These are phyloP conservation scores for Basidiobolus heterosporus DNA, from an alignment of 371 early-diverging fungal species.

Conservation along the genomic window DNA sequence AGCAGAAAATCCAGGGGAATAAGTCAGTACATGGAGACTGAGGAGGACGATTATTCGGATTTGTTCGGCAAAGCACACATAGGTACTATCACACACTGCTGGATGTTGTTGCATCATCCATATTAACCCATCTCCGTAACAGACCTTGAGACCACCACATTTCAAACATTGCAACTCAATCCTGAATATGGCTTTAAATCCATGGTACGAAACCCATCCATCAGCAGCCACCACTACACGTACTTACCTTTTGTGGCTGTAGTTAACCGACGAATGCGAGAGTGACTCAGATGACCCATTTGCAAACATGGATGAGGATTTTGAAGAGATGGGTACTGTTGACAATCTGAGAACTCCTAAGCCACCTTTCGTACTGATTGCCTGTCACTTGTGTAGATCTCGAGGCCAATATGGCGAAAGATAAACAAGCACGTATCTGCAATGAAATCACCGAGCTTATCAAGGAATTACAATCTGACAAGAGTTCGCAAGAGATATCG, in stretches of 20 bases:
- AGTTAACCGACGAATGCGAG: background rate
- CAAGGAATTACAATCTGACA: conserved; percentile 11
- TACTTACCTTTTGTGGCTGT: background rate
- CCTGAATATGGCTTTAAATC: background rate
- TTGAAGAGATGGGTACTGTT: conserved; percentile 16
- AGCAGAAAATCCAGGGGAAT: conserved; percentile 10
- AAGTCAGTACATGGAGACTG: conserved; percentile 15
- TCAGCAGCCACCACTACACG: background rate
- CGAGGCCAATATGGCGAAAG: conserved; percentile 21
- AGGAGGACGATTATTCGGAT: conserved; percentile 17
- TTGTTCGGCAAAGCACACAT: conserved; percentile 9
- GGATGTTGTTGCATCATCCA: background rate
- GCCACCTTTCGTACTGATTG: no score
- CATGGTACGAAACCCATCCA: background rate
- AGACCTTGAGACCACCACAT: background rate
- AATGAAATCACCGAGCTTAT: conserved; percentile 15
- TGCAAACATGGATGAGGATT: conserved; percentile 22
- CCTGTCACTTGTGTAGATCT: conserved; percentile 10
- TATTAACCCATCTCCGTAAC: no score
- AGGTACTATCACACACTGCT: background rate
- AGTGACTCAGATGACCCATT: conserved; percentile 30
- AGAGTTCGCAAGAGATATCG: conserved; percentile 11
- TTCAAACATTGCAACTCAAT: background rate
- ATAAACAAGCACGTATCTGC: conserved; percentile 18
- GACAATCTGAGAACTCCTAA: background rate